Base-by-base conservation (phyloP, 1,284 basidiomycete genomes). In the Volvariella volvacea region DNA sequence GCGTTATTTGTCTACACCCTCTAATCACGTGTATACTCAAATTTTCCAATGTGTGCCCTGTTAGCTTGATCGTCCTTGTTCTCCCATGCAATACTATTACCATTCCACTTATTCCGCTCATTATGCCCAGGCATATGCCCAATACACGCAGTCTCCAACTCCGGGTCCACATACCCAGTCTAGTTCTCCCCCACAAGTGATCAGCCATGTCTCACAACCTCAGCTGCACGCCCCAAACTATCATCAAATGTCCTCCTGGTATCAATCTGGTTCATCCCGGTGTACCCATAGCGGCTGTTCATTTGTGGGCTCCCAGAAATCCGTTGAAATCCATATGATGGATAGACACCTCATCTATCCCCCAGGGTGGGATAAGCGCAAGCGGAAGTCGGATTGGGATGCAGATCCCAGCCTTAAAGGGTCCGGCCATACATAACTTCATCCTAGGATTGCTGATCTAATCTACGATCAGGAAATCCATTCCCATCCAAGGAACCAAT, bases 291-390 rank as follows among this genome's bases (percentile, higher is more conserved):
- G 70, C 30, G 76, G 76, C 12, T 95, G 92, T 61, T 59, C 63
- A 6, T 96, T 91, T 56, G 70, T 71, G 21, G 91, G 89, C 19
- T 81, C 88, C 4, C 69, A 71, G 32, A 87, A 88, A 55, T 70
- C 80, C 21, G 78, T 94, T 3, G 83, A 90, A 59, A 72, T 75
- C 16, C 92, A 95, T 59, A 88, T 85, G 76, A 92, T 92, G 80
- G 92, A 95, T 59, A 71, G 91, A 16, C 92, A 94, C 63, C 68
- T 94, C 41, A 83, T 93, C 41, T 92, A 82, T 53, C 86, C 87
- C 14, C 73, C 76, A 36, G 84, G 79, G 16, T 88, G 86, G 78
- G 74, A 87, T 42, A 75, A 80, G 47, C 72, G 71, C 50, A 77
- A 75, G 55, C 74, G 74, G 51, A 74, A 67, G 48, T 51, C 61